Base-by-base conservation (phyloP, 2,329 filamentous ascomycete genomes). In the Fusarium hostae region DNA sequence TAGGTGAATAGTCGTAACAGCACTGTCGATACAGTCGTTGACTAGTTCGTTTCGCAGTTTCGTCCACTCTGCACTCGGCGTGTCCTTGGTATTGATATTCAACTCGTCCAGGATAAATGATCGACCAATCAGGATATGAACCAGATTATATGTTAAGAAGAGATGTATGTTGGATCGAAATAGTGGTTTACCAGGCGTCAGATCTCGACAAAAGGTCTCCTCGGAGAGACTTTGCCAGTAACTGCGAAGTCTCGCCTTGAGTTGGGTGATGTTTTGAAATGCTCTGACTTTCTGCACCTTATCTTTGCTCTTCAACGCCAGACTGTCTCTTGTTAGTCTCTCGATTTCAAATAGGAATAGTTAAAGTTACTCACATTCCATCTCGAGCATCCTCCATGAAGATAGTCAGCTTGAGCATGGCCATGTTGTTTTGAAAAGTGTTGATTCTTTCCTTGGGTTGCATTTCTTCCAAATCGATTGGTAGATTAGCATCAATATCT, bases 381-480 rank as follows among this genome's bases (percentile, higher is more conserved):
- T 76, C 74, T 34, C 65, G 60, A 5, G 68, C 68, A 26, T 75
- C 63, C 7, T 76, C 74, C 72, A 76, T 72, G 20, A 71, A 70
- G 5, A 66, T 75, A 1, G 61, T 76, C 10, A 75, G 50, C 12
- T 61, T 66, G 30, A 68, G 51, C 59, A 68, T 64, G 3, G 70
- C 65, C 22, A 70, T 47, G 9, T 59, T 63, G 7, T 75, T 75
- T 28, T 72, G 67, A 58, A 75, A 76, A 39, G 59, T 65, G 28
- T 73, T 72, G 28, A 61, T 63, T 37, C 74, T 45, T 13, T 63
- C 65, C 12, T 50, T 41, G 1, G 68, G 68, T 3, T 63, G 68
- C 13, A 75, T 13, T 7, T 73, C 72, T 24, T 50, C 48, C 18
- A 72, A 18, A 9, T 75, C 63, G 12, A 60, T 41, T 6, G 70